Percentiles rank a stretch among this genome's conserved stretches.
Conservation (phyloP, 1,284 basidiomycete species). For the Sanghuangporus weigelae region DNA sequence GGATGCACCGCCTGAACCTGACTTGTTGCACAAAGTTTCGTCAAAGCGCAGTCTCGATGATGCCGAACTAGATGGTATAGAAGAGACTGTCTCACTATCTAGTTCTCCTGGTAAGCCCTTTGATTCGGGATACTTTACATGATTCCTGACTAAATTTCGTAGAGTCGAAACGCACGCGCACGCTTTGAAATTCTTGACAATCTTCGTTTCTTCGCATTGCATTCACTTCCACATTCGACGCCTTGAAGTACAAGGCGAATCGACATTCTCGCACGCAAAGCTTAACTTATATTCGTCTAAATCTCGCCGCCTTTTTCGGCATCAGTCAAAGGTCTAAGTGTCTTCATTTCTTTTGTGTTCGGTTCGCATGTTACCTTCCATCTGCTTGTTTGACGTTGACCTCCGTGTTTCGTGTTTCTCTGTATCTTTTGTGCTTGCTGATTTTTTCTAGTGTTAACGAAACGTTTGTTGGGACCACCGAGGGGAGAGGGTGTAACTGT, state of each 20-base stretch:
- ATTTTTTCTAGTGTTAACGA: constrained; percentile 7
- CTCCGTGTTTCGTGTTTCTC: constrained; percentile 1
- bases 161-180: constrained; percentile 14
- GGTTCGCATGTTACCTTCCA: neutral
- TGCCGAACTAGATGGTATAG: constrained; percentile 10
- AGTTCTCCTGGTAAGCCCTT: constrained; percentile 13
- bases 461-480: neutral
- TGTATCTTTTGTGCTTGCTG: constrained; percentile 4
- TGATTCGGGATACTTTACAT: neutral
- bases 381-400: neutral
- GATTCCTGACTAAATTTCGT: neutral
- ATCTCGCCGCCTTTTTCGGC: neutral
- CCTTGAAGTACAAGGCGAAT: neutral
- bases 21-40: constrained; percentile 1
- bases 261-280: neutral
- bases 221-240: neutral
- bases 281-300: constrained; percentile 8
- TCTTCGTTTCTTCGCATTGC: neutral
- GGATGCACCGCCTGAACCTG: neutral
- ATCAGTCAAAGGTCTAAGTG: constrained; percentile 16
- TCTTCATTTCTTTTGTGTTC: neutral
- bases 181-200: neutral
- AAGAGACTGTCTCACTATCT: constrained; percentile 1
- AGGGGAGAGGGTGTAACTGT: neutral
- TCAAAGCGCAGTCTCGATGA: constrained; percentile 16